Percentiles rank a stretch among this genome's conserved stretches.
phyloP scores from a whole-genome alignment of 345 rosid species.

The Noccaea bulbosa region DNA sequence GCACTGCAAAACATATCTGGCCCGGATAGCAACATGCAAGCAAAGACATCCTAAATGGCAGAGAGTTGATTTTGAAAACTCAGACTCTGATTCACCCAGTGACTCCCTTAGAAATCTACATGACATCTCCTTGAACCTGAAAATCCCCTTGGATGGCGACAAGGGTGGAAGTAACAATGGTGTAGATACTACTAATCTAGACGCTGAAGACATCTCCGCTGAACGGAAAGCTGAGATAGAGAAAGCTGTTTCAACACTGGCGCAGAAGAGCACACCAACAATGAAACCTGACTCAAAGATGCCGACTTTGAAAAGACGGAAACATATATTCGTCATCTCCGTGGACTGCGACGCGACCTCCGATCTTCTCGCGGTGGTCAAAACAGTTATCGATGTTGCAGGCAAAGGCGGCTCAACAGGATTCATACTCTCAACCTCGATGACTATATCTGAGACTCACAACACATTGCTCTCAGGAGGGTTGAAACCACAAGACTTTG shows the following conservation, averaged over 20 bases:
- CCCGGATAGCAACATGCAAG: slow-evolving; percentile 68
- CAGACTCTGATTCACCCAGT: slow-evolving; percentile 61
- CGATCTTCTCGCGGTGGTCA: slow-evolving; percentile 45
- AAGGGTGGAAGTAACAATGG: slow-evolving; percentile 48
- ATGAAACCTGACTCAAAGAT: slow-evolving; percentile 51
- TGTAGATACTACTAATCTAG: slow-evolving; percentile 43
- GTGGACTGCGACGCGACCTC: slow-evolving; percentile 53
- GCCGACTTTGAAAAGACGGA: slow-evolving; percentile 60
- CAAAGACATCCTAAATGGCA: slow-evolving; percentile 81
- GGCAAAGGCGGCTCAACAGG: slow-evolving; percentile 54
- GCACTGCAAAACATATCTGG: slow-evolving; percentile 67
- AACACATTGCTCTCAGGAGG: slow-evolving; percentile 56
- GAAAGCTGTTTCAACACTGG: slow-evolving; percentile 45
- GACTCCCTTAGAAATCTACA: slow-evolving; percentile 72
- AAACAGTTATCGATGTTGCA: slow-evolving; percentile 51
- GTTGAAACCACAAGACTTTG: slow-evolving; percentile 62
- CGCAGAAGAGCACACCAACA: slow-evolving; percentile 44
- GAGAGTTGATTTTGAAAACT: slow-evolving; percentile 50
- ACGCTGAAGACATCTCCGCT: slow-evolving; percentile 52
- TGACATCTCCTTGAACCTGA: slow-evolving; percentile 70
- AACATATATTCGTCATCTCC: slow-evolving; percentile 60
- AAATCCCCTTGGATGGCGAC: slow-evolving; percentile 71
- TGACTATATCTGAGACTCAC: slow-evolving; percentile 68
- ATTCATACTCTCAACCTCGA: slow-evolving; percentile 65
- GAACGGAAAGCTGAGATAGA: slow-evolving; percentile 53